These are phyloP conservation scores for Papiliotrema nemorosa DNA, from an alignment of 1,284 basidiomycete species.

Conservation along the genomic window DNA sequence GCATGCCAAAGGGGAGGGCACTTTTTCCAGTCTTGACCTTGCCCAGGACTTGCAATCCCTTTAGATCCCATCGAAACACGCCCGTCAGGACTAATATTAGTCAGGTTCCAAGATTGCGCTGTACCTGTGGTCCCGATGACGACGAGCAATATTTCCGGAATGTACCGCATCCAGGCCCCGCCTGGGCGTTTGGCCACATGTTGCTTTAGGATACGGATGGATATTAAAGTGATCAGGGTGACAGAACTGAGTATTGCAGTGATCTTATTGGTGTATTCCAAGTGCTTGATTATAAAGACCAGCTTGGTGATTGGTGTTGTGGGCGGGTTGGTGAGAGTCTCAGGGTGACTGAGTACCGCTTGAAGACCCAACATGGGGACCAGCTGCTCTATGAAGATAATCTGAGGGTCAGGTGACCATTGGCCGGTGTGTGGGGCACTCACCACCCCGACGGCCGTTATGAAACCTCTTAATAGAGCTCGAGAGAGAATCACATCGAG, in stretches of 20 bases:
- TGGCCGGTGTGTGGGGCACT: too few relatives aligned
- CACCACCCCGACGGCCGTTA: slow-evolving; percentile 48
- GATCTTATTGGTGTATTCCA: slow-evolving; percentile 59
- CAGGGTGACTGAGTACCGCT: slow-evolving; percentile 58
- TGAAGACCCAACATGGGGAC: slow-evolving; percentile 62
- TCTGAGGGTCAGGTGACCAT: slow-evolving; percentile 29
- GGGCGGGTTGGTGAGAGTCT: slow-evolving; percentile 53
- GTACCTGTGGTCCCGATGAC: slow-evolving; percentile 75
- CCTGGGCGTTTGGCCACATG: slow-evolving; percentile 47
- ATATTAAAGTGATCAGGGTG: slow-evolving; percentile 62
- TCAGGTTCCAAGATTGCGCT: slow-evolving; percentile 41
- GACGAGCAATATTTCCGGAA: slow-evolving; percentile 77
- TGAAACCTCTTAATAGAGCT: slow-evolving; percentile 77
- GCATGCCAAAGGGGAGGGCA: slow-evolving; percentile 60
- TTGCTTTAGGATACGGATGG: slow-evolving; percentile 54
- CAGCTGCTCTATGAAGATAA: slow-evolving; percentile 63
- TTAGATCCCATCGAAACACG: slow-evolving; percentile 67
- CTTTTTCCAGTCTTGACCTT: slow-evolving; percentile 60
- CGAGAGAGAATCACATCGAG: slow-evolving; percentile 91
- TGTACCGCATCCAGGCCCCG: slow-evolving; percentile 64
- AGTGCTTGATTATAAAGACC: slow-evolving; percentile 67
- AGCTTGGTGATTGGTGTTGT: slow-evolving; percentile 65
- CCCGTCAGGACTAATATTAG: slow-evolving; percentile 61
- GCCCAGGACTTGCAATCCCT: slow-evolving; percentile 79
- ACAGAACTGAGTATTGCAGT: slow-evolving; percentile 72